These are phyloP conservation scores for Blastobotrys arbuscula DNA, from an alignment of 1,139 yeast species.

Conservation along the genomic window DNA sequence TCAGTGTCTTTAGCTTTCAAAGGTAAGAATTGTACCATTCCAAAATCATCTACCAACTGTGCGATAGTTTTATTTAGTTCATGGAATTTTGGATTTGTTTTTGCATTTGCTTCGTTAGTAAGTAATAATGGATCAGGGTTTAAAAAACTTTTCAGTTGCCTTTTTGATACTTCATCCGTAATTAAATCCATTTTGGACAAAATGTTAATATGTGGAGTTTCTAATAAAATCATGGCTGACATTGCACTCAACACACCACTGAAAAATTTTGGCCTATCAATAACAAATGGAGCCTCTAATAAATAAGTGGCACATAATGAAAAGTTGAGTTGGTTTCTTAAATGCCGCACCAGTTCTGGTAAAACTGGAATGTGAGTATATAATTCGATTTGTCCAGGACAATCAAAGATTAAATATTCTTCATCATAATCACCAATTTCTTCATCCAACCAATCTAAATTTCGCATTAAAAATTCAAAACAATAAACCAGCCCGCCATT, in stretches of 20 bases:
- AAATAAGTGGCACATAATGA: constrained; percentile 88
- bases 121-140: constrained; percentile 87
- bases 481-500: constrained; percentile 93
- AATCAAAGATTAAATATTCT: constrained; percentile 89
- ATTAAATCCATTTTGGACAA: constrained; percentile 81
- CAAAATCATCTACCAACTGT: constrained; percentile 80
- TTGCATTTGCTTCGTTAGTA: constrained; percentile 44
- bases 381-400: constrained; percentile 97
- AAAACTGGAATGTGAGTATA: constrained; percentile 92
- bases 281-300: constrained; percentile 87
- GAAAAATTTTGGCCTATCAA: constrained; percentile 86
- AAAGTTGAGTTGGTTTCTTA: constrained; percentile 72
- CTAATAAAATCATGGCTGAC: constrained; percentile 95
- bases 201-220: constrained; percentile 89
- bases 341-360: constrained; percentile 80
- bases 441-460: constrained; percentile 94
- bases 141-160: constrained; percentile 73
- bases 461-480: constrained; percentile 76
- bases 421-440: constrained; percentile 92
- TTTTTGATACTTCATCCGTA: constrained; percentile 56
- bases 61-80: constrained; percentile 78
- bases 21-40: constrained; percentile 96
- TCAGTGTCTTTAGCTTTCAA: constrained; percentile 78
- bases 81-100: constrained; percentile 68
- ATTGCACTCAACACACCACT: constrained; percentile 95